Conservation (phyloP, 768 basidiomycete genomes). For the Candolleomyces efflorescens region DNA sequence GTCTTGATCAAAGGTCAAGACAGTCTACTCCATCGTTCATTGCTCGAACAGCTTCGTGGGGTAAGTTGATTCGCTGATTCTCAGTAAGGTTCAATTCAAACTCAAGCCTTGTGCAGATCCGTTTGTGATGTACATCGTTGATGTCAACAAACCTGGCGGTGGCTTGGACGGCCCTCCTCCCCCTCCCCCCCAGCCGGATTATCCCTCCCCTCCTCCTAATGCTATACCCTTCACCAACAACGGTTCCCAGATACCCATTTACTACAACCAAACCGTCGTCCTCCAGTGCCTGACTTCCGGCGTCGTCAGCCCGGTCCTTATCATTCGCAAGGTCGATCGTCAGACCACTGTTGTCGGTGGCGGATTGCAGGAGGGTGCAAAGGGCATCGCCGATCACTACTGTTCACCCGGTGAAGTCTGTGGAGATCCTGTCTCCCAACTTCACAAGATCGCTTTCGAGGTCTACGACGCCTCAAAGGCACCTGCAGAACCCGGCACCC, state of each 20-base stretch:
- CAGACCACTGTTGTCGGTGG: constrained; percentile 89
- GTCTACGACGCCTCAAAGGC: constrained; percentile 72
- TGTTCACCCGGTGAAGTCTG: constrained; percentile 83
- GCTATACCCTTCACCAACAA: constrained; percentile 83
- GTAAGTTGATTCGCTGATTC: constrained; percentile 34
- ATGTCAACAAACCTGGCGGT: constrained; percentile 79
- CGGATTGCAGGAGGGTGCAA: constrained; percentile 83
- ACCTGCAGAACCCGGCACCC: constrained; percentile 71
- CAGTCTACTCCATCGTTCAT: constrained; percentile 83
- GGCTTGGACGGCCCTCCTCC: constrained; percentile 76
- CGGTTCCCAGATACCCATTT: constrained; percentile 83
- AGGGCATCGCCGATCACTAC: constrained; percentile 79
- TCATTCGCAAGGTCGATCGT: constrained; percentile 92
- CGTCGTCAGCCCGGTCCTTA: constrained; percentile 87
- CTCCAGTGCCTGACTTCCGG: constrained; percentile 93
- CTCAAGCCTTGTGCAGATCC: constrained; percentile 51
- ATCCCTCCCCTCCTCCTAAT: constrained; percentile 88
- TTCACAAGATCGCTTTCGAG: constrained; percentile 95
- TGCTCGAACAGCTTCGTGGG: constrained; percentile 87
- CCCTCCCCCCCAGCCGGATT: constrained; percentile 81
- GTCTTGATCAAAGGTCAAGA: constrained; percentile 66
- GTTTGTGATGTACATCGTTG: constrained; percentile 97
- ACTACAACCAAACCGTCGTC: constrained; percentile 96
- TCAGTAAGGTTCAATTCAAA: constrained; percentile 2
- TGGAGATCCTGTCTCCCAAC: constrained; percentile 91